These are phyloP conservation scores for Diversispora eburnea DNA, from an alignment of 192 early-diverging fungal genomes.

Conservation along the genomic window DNA sequence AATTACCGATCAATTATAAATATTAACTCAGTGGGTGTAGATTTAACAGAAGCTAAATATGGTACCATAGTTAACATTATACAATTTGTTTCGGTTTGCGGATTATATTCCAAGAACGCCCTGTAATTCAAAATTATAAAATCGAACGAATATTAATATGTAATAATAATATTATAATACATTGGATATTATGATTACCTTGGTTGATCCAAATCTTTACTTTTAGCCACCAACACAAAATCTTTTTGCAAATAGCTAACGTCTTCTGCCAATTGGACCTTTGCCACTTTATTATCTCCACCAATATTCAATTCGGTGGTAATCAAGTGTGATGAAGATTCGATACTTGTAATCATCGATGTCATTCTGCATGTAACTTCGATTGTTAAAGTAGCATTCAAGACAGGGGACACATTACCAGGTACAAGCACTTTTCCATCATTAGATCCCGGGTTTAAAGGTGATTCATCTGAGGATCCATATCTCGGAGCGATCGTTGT, in stretches of 20 bases:
- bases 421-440: conserved; percentile 7
- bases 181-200: conserved; percentile 11
- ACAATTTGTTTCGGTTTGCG: conserved; percentile 30
- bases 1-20: conserved; percentile 43
- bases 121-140: background rate
- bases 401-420: background rate
- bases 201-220: conserved; percentile 35
- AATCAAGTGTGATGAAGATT: conserved; percentile 48
- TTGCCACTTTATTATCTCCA: conserved; percentile 26
- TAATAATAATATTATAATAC: background rate
- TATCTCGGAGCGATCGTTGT: conserved; percentile 42
- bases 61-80: conserved; percentile 45
- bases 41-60: conserved; percentile 30
- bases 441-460: background rate
- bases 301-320: conserved; percentile 27
- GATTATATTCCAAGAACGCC: conserved; percentile 40
- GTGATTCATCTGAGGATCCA: background rate
- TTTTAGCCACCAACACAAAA: conserved; percentile 40
- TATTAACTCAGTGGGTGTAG: conserved; percentile 35
- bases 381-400: conserved; percentile 15
- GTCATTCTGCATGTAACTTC: conserved; percentile 31
- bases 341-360: conserved; percentile 36
- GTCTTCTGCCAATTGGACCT: conserved; percentile 7
- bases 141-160: background rate
- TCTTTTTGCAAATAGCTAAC: conserved; percentile 39